These are phyloP conservation scores for Colletotrichum plurivorum DNA, from an alignment of 2,329 filamentous ascomycete genomes.

Conservation along the genomic window DNA sequence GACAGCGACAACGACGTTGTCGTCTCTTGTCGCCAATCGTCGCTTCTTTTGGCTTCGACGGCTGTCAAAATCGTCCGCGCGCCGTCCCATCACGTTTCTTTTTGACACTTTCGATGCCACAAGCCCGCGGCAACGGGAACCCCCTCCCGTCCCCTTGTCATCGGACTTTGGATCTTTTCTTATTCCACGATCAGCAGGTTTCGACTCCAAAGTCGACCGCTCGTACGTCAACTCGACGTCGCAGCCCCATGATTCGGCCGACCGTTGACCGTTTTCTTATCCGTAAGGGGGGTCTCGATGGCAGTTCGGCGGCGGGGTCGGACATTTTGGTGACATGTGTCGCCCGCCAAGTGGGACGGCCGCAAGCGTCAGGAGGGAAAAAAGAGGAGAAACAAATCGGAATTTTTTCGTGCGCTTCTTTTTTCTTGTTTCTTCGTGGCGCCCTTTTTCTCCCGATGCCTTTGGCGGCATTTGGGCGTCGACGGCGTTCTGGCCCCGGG, in stretches of 20 bases:
- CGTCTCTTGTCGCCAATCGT: constrained; percentile 5
- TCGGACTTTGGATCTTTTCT: constrained; percentile 7
- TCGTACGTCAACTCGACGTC: background rate
- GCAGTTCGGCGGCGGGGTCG: constrained; percentile 17
- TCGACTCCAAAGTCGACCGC: constrained; percentile 5
- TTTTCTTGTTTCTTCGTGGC: constrained; percentile 1
- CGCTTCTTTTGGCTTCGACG: constrained; percentile 5
- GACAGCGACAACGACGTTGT: background rate
- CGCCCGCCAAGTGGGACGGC: constrained; percentile 18
- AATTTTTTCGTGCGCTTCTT: constrained; percentile 4
- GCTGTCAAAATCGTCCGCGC: constrained; percentile 13
- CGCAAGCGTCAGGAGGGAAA: constrained; percentile 11
- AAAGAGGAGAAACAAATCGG: constrained; percentile 14
- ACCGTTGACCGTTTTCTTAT: background rate
- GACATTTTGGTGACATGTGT: constrained; percentile 33
- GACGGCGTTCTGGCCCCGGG: constrained; percentile 1
- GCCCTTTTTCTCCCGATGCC: background rate
- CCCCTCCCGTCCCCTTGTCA: constrained; percentile 1
- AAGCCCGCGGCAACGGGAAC: constrained; percentile 19
- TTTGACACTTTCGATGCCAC: constrained; percentile 22
- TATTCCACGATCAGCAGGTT: constrained; percentile 3
- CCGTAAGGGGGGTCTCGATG: background rate
- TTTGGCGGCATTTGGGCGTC: background rate
- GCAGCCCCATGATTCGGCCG: constrained; percentile 22
- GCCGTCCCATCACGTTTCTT: constrained; percentile 20